Conservation (phyloP, 257 asterid species). For the Ocimum tenuiflorum region DNA sequence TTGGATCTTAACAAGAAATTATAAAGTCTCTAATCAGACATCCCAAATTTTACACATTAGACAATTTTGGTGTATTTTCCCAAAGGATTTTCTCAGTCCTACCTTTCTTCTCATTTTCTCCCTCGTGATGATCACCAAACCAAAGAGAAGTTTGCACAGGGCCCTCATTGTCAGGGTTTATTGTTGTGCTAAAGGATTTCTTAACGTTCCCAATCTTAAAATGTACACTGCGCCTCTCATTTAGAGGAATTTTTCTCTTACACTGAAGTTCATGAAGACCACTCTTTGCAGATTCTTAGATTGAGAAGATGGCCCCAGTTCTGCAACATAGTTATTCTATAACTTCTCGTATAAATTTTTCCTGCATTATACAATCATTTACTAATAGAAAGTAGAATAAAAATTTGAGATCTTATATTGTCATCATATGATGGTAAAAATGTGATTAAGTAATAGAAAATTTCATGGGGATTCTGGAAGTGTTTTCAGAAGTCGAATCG, state of each 20-base stretch:
- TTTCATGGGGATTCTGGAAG: no score
- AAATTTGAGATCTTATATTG: no score
- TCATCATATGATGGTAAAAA: no score
- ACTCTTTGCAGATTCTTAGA: constrained; percentile 30
- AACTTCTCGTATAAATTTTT: no score
- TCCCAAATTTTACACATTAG: constrained; percentile 52
- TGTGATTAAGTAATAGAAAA: no score
- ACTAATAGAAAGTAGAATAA: no score
- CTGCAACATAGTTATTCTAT: constrained; percentile 29
- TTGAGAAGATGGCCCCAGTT: constrained; percentile 33
- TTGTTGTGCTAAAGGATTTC: constrained; percentile 28
- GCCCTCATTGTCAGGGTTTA: constrained; percentile 29
- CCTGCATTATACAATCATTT: no score
- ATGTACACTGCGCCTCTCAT: constrained; percentile 45
- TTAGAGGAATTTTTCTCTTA: constrained; percentile 30
- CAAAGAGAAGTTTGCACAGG: constrained; percentile 27
- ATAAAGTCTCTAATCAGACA: constrained; percentile 39
- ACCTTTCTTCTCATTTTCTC: constrained; percentile 34
- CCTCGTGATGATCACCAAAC: constrained; percentile 36
- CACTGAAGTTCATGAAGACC: constrained; percentile 29
- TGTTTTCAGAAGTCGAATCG: no score
- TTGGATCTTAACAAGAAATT: no score
- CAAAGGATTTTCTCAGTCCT: constrained; percentile 32
- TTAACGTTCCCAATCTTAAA: constrained; percentile 39
- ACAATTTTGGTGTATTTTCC: constrained; percentile 31